Conservation (phyloP, 495 filamentous ascomycete genomes). For the Daldinia childiae region DNA sequence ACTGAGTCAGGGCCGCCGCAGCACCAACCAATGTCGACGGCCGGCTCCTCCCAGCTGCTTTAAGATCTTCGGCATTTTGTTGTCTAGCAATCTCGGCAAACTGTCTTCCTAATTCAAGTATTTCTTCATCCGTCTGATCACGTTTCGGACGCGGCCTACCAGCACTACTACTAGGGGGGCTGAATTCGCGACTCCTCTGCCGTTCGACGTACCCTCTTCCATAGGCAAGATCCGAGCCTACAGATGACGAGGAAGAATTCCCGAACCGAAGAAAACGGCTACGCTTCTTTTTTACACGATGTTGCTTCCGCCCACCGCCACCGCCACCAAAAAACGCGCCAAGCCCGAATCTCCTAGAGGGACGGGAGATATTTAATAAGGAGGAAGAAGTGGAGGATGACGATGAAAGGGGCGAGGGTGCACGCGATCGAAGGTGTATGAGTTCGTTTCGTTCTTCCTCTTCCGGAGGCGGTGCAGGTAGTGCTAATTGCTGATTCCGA, state of each 20-base stretch:
- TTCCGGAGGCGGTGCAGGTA: constrained; percentile 25
- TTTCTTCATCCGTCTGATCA: constrained; percentile 60
- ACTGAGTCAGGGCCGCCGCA: constrained; percentile 49
- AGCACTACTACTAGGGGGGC: constrained; percentile 24
- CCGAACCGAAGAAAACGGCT: constrained; percentile 55
- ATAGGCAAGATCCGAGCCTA: constrained; percentile 64
- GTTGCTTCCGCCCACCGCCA: constrained; percentile 39
- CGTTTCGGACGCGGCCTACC: constrained; percentile 39
- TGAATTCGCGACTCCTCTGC: constrained; percentile 44
- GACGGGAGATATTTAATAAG: constrained; percentile 57
- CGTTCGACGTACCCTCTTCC: constrained; percentile 62
- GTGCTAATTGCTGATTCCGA: constrained; percentile 32
- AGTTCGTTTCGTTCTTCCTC: constrained; percentile 42
- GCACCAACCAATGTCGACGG: constrained; percentile 52
- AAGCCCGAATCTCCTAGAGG: constrained; percentile 51
- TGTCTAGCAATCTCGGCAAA: constrained; percentile 56
- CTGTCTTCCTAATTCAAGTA: constrained; percentile 57
- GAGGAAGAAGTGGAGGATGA: constrained; percentile 58
- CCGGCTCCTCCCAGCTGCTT: constrained; percentile 50
- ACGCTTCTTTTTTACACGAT: constrained; percentile 53
- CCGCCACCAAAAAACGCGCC: constrained; percentile 54
- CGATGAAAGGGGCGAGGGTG: constrained; percentile 53
- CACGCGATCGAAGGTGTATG: constrained; percentile 46
- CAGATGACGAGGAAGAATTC: constrained; percentile 59
- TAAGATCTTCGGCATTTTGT: constrained; percentile 55